Evolutionary conservation across 2,329 filamentous ascomycete species (phyloP).

Genomic region (Fusarium nurragi): DNA sequence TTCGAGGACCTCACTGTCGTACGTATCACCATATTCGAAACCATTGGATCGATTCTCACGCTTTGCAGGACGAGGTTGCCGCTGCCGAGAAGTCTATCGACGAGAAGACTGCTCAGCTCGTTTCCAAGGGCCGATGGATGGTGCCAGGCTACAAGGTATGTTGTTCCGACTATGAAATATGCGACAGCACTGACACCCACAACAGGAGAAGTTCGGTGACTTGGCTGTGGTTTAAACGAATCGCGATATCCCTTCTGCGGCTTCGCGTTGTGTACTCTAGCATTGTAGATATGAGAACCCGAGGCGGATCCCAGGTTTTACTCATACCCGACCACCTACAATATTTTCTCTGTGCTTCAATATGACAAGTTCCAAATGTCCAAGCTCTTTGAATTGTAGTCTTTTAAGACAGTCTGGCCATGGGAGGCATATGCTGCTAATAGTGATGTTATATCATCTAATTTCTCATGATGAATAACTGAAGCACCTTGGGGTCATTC

Average conservation of each 20-base stretch:
- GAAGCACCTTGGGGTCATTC: not conserved
- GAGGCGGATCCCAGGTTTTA: conserved; percentile 48
- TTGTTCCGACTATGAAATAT: conserved; percentile 13
- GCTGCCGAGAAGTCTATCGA: conserved; percentile 96
- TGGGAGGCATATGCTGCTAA: not conserved
- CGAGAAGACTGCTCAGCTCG: conserved; percentile 92
- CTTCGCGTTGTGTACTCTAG: conserved; percentile 72
- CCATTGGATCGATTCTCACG: conserved; percentile 40
- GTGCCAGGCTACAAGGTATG: conserved; percentile 98
- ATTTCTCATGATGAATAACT: not conserved
- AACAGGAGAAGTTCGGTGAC: conserved; percentile 98
- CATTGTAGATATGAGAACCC: conserved; percentile 71
- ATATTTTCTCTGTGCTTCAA: conserved; percentile 39
- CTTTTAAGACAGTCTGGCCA: not conserved
- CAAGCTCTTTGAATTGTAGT: not conserved
- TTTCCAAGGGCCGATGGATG: conserved; percentile 97
- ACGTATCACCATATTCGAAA: conserved; percentile 58
- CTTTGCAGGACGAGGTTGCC: conserved; percentile 85
- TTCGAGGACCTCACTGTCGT: conserved; percentile 98
- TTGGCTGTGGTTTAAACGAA: conserved; percentile 86
- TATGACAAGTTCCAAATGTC: conserved; percentile 1
- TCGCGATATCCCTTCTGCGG: conserved; percentile 49
- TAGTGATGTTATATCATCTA: not conserved
- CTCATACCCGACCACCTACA: conserved; percentile 46
- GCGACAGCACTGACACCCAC: conserved; percentile 55